phyloP scores from a whole-genome alignment of 345 rosid species.

The Pistacia vera region DNA sequence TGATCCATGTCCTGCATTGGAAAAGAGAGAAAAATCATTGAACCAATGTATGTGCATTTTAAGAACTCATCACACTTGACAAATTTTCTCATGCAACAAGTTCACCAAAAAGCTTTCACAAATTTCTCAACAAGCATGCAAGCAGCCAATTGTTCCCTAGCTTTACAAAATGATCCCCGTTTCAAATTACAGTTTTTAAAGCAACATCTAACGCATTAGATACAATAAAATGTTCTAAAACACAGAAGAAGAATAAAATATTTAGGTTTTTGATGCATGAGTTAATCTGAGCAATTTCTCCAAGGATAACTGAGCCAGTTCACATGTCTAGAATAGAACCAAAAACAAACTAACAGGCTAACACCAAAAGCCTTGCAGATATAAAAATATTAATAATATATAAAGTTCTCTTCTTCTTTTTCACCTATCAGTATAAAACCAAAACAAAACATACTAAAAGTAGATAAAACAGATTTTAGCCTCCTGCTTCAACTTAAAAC shows the following conservation, averaged over 20 bases:
- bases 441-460: background rate
- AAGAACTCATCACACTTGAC: background rate
- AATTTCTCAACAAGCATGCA: background rate
- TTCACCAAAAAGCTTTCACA: background rate
- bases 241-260: background rate
- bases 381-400: too few species aligned
- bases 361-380: too few species aligned
- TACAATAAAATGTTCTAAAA: background rate
- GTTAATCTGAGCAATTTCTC: background rate
- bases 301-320: background rate
- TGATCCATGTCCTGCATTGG: conserved; percentile 57
- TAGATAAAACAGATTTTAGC: background rate
- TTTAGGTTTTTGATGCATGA: background rate
- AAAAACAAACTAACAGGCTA: background rate
- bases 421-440: background rate
- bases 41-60: conserved; percentile 10
- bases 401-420: background rate
- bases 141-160: background rate
- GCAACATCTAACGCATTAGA: background rate
- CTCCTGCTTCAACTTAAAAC: conserved; percentile 10
- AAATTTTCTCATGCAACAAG: background rate
- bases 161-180: conserved; percentile 1
- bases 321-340: background rate
- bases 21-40: conserved; percentile 10
- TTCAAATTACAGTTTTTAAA: background rate